Evolutionary conservation across 768 basidiomycete genomes (phyloP).

Genomic region (Boletus rex-veris): DNA sequence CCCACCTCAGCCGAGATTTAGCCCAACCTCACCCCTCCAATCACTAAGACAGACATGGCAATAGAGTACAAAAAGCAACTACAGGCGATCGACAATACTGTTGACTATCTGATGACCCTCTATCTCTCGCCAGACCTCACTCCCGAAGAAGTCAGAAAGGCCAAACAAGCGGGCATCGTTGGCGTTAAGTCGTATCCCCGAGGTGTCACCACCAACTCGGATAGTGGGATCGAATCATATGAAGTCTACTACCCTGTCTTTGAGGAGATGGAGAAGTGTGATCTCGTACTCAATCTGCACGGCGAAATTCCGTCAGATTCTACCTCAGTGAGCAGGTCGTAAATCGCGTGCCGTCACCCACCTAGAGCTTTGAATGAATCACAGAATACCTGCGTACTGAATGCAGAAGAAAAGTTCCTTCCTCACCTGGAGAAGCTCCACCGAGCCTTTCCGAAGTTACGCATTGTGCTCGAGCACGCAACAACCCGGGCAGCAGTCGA

Average conservation of each 20-base stretch:
- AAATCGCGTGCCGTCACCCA: not conserved
- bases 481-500: slow-evolving; percentile 91
- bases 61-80: slow-evolving; percentile 76
- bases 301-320: slow-evolving; percentile 95
- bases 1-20: slow-evolving; percentile 31
- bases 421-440: slow-evolving; percentile 84
- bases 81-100: slow-evolving; percentile 66
- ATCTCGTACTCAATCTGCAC: slow-evolving; percentile 94
- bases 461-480: slow-evolving; percentile 96
- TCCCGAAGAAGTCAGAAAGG: slow-evolving; percentile 86
- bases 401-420: slow-evolving; percentile 88
- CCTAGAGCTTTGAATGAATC: not conserved
- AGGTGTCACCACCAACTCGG: slow-evolving; percentile 96
- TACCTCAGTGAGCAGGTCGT: slow-evolving; percentile 39
- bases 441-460: slow-evolving; percentile 76
- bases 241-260: slow-evolving; percentile 92
- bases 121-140: slow-evolving; percentile 92
- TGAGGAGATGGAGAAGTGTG: slow-evolving; percentile 87
- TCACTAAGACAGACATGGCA: slow-evolving; percentile 78
- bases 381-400: slow-evolving; percentile 88
- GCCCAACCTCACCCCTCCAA: slow-evolving; percentile 92
- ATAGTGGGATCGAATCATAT: slow-evolving; percentile 94
- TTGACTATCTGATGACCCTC: slow-evolving; percentile 92
- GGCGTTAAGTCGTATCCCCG: slow-evolving; percentile 96
- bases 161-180: slow-evolving; percentile 76